Evolutionary conservation across 2,329 filamentous ascomycete species (phyloP), one percentile per base, ranked within the genome.

Genomic region (Cytospora piceicola): DNA sequence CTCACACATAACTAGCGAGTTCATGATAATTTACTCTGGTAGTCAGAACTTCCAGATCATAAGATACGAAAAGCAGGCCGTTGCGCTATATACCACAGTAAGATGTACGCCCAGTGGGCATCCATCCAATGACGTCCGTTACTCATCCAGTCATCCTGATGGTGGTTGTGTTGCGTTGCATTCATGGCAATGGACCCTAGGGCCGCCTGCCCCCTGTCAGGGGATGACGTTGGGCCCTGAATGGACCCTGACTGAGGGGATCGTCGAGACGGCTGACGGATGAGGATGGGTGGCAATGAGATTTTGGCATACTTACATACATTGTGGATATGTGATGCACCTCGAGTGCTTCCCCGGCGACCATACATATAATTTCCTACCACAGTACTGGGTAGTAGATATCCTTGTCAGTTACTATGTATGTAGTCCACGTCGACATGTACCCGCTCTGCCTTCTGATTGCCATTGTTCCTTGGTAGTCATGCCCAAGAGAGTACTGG

Each of bases 101-200:
- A n/a, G n/a, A 4, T 20, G 42, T n/a, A 46, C 12, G n/a, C 42
- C 46, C n/a, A n/a, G 11, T 49, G n/a, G 46, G 46, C 46, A 24
- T 20, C n/a, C 46, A 49, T 24, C 46, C 46, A 49, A 49, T 49
- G 46, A 24, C 46, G 46, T 49, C 46, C n/a, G n/a, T 49, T 49
- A 49, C 46, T 24, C 9, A 24, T 22, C 20, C n/a, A 14, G n/a
- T 3, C 11, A 22, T n/a, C 46, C 22, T 24, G 5, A 24, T 9
- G 42, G 42, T n/a, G 42, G 20, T 22, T 24, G 22, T n/a, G 42
- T 46, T 8, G 46, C 9, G 46, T 49, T 49, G 46, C 46, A 49
- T 49, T 24, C 9, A 20, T 24, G 20, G 46, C n/a, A 42, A 4
- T 20, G n/a, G n/a, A n/a, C n/a, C 46, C n/a, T 5, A 49, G n/a